Evolutionary conservation across 257 asterid species (phyloP).

Genomic region (Solanum dulcamara): DNA sequence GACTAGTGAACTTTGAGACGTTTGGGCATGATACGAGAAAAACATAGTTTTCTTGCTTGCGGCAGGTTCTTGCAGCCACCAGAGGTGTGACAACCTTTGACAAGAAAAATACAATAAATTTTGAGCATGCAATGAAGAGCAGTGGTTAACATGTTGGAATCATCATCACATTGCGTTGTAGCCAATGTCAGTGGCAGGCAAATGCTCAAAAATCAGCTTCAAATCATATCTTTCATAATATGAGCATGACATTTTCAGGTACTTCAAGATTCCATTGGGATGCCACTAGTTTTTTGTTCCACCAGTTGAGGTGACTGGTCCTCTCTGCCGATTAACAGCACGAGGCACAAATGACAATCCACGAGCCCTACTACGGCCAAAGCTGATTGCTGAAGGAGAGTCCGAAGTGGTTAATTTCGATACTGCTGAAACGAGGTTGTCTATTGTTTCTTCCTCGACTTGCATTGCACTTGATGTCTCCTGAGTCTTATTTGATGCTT

Average conservation of each 20-base stretch:
- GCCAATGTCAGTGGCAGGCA: neutral
- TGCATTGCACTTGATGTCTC: slow-evolving; percentile 50
- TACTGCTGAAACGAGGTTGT: slow-evolving; percentile 69
- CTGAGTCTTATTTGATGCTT: slow-evolving; percentile 18
- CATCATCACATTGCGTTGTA: neutral
- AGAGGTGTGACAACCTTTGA: neutral
- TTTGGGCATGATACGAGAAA: slow-evolving; percentile 75
- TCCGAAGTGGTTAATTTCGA: slow-evolving; percentile 73
- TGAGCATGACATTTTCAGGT: neutral
- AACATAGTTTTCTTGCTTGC: slow-evolving; percentile 1
- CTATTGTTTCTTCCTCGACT: slow-evolving; percentile 61
- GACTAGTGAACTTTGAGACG: slow-evolving; percentile 48
- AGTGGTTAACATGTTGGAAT: neutral
- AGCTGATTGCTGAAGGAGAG: slow-evolving; percentile 72
- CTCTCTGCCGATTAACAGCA: slow-evolving; percentile 40
- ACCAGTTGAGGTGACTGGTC: slow-evolving; percentile 14
- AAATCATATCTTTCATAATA: neutral
- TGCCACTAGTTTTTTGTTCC: slow-evolving; percentile 4
- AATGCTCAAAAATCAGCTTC: neutral
- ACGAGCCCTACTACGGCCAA: slow-evolving; percentile 63
- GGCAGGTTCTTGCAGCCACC: neutral
- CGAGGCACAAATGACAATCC: slow-evolving; percentile 72
- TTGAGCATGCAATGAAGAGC: neutral
- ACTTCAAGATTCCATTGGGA: neutral
- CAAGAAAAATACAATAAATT: neutral